Conservation (phyloP, 257 asterid genomes). For the Ligustrum vulgare region DNA sequence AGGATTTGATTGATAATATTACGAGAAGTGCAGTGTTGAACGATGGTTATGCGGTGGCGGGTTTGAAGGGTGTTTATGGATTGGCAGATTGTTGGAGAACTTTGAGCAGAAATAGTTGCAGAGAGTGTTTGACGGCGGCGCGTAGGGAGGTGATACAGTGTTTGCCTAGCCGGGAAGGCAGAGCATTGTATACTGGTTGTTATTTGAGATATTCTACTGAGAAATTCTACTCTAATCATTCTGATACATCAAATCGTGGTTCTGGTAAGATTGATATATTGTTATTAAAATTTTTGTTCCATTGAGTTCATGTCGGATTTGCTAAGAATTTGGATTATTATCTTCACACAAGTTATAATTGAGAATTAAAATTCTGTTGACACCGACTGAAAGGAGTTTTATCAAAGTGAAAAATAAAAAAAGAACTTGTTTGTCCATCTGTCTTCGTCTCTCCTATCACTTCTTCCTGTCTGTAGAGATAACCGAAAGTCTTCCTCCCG, state of each 20-base stretch:
- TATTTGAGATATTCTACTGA: conserved; percentile 75
- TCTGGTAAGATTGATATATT: conserved; percentile 44
- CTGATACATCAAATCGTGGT: conserved; percentile 5
- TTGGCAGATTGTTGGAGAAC: conserved; percentile 92
- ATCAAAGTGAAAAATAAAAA: too few relatives aligned
- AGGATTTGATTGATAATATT: conserved; percentile 47
- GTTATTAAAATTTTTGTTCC: not conserved
- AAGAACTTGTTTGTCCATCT: too few relatives aligned
- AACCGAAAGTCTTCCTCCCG: too few relatives aligned
- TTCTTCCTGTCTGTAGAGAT: too few relatives aligned
- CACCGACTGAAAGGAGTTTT: too few relatives aligned
- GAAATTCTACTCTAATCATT: conserved; percentile 52
- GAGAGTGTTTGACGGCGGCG: conserved; percentile 74
- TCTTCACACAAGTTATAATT: conserved; percentile 19
- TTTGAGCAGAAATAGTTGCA: conserved; percentile 57
- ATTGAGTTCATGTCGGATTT: not conserved
- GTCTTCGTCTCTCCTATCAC: too few relatives aligned
- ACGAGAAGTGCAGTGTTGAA: conserved; percentile 44
- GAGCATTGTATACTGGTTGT: conserved; percentile 80
- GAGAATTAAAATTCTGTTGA: not conserved
- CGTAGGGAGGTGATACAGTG: conserved; percentile 47
- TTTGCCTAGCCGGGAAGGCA: conserved; percentile 73
- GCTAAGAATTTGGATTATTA: not conserved
- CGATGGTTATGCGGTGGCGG: conserved; percentile 48
- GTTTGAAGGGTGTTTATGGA: conserved; percentile 64